Conservation (phyloP, 441 rosid genomes). For the Adansonia grandidieri region DNA sequence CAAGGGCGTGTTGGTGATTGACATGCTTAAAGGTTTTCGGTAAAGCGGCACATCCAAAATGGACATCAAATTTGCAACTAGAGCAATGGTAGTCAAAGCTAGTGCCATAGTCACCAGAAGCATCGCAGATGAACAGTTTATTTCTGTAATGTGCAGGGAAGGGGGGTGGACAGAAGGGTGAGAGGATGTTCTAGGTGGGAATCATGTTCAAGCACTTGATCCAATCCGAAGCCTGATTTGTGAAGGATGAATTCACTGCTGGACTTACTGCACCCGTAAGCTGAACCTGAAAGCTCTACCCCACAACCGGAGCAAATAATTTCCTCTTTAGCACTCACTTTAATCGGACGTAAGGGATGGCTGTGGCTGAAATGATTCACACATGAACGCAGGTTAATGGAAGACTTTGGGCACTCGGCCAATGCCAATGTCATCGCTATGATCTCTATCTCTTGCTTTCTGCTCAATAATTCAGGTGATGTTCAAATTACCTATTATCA, state of each 20-base stretch:
- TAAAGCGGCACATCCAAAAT: slow-evolving; percentile 35
- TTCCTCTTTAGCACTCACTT: neutral
- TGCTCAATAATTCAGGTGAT: too few relatives aligned
- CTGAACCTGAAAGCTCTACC: neutral
- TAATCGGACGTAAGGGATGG: neutral
- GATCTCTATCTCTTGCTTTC: too few relatives aligned
- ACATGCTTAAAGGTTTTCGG: neutral
- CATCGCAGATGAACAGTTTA: slow-evolving; percentile 21
- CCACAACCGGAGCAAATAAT: neutral
- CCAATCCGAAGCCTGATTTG: neutral
- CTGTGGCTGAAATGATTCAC: neutral
- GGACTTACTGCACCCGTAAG: neutral
- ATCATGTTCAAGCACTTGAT: neutral
- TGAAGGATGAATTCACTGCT: neutral
- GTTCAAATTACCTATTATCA: too few relatives aligned
- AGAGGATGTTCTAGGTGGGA: neutral
- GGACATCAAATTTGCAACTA: slow-evolving; percentile 30
- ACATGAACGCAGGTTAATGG: too few relatives aligned
- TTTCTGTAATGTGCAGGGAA: neutral
- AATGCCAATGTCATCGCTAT: too few relatives aligned
- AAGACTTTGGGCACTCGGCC: too few relatives aligned
- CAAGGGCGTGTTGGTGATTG: too few relatives aligned
- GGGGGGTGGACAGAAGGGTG: slow-evolving; percentile 25
- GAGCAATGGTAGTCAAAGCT: slow-evolving; percentile 31
- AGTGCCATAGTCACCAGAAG: slow-evolving; percentile 31